A percentile compares a stretch with the other conserved stretches of the same genome.
Conservation (phyloP, 2,329 filamentous ascomycete genomes). For the Ophiostoma quercus region DNA sequence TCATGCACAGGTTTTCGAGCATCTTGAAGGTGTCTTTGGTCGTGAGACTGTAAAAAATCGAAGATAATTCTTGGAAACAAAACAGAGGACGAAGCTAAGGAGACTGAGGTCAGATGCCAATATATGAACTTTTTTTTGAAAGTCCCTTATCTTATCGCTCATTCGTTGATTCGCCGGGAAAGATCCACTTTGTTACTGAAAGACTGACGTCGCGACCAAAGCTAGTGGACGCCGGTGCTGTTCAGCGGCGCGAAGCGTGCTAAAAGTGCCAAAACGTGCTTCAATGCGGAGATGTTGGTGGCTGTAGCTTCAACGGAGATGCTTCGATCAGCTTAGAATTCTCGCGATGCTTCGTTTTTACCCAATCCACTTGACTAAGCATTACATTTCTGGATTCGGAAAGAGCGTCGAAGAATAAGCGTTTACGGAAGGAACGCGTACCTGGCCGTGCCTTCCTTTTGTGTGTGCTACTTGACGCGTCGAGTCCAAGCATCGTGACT, state of each 20-base stretch:
- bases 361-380: neutral
- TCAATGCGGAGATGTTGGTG: neutral
- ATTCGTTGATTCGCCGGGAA: neutral
- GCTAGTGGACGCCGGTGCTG: neutral
- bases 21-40: constrained; percentile 43
- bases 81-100: neutral
- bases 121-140: constrained; percentile 1
- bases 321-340: neutral
- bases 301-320: neutral
- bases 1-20: constrained; percentile 88
- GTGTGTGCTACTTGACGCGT: neutral
- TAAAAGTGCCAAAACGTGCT: constrained; percentile 5
- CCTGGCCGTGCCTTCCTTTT: neutral
- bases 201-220: neutral
- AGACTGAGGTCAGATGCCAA: neutral
- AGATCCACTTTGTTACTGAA: neutral
- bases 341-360: neutral
- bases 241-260: constrained; percentile 8
- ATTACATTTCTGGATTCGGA: neutral
- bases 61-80: neutral
- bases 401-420: neutral
- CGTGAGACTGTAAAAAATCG: neutral
- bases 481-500: neutral
- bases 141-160: neutral
- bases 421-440: neutral